Base-by-base conservation (phyloP, 305 asterid species). In the Lippia alba region DNA sequence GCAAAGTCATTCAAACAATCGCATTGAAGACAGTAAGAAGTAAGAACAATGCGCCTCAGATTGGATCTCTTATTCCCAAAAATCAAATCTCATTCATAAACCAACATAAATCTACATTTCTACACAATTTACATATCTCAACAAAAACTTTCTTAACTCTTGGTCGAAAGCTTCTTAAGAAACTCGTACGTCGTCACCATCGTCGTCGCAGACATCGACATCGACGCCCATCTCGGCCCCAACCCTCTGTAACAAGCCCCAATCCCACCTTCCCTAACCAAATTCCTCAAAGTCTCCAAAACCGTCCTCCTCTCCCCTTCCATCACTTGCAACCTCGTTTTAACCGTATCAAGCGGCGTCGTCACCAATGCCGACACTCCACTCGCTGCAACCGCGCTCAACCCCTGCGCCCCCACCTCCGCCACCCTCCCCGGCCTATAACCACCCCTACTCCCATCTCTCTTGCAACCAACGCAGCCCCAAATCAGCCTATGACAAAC, bases 181-280 rank as follows among this genome's bases (percentile, higher is more conserved):
- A 87, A 87, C 87, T 89, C 96, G 17, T 89, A 89, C 2, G 93
- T 89, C 3, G 93, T 89, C 73, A 89, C 82, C 96, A 89, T 89
- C 12, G 96, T 87, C 4, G 86, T 82, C 0, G 96, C 93, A 40
- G 96, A 89, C 88, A 89, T 34, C 0, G 96, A 87, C 96, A 89
- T 87, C 6, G 91, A 89, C 44, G 87, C 89, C 96, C 93, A 89
- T 71, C 96, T 87, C 1, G 93, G 96, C 44, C 85, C 88, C 55
- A 89, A 79, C 18, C 96, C 96, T 79, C 93, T 77, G 64, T 89
- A 89, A 71, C 93, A 89, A 65, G 93, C 93, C 39, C 86, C 60
- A 9, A 85, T 74, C 70, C 96, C 96, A 56, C 92, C 91, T 85
- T 89, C 89, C 79, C 76, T 83, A 14, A 87, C 79, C 78, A 89